A percentile compares a stretch with the other conserved stretches of the same genome.
phyloP scores from a whole-genome alignment of 371 early-diverging fungal genomes.

The Dichotomocladium elegans region DNA sequence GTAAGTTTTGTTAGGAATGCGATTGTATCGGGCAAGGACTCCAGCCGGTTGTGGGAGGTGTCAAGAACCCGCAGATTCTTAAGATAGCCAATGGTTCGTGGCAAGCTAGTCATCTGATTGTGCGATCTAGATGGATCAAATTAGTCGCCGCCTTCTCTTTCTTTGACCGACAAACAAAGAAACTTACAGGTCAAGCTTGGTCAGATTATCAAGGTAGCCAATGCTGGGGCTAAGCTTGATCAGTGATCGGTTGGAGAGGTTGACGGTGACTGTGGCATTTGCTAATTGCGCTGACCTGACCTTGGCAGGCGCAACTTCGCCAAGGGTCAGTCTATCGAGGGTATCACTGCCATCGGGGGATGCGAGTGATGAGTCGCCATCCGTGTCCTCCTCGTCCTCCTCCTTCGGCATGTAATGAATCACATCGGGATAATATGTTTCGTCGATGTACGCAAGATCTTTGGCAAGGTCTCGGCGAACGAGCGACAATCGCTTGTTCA shows the following conservation, averaged over 20 bases:
- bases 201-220: conserved; percentile 30
- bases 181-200: conserved; percentile 37
- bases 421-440: conserved; percentile 35
- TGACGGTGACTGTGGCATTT: conserved; percentile 19
- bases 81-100: conserved; percentile 32
- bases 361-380: neutral
- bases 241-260: conserved; percentile 30
- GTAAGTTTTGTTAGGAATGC: conserved; percentile 23
- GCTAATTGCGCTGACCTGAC: conserved; percentile 13
- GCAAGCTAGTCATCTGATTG: conserved; percentile 39
- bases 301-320: conserved; percentile 19
- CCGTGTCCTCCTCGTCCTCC: conserved; percentile 14
- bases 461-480: conserved; percentile 27
- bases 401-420: conserved; percentile 15
- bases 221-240: conserved; percentile 40
- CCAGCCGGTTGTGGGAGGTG: conserved; percentile 32
- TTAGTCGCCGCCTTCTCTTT: too few relatives aligned
- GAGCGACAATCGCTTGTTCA: conserved; percentile 25
- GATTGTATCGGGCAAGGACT: conserved; percentile 31
- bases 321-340: conserved; percentile 30
- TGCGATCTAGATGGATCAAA: conserved; percentile 22
- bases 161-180: neutral
- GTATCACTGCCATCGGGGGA: conserved; percentile 1
- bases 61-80: conserved; percentile 29
- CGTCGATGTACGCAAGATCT: conserved; percentile 40